Conservation (phyloP, 495 filamentous ascomycete genomes). For the Alectoria sarmentosa region DNA sequence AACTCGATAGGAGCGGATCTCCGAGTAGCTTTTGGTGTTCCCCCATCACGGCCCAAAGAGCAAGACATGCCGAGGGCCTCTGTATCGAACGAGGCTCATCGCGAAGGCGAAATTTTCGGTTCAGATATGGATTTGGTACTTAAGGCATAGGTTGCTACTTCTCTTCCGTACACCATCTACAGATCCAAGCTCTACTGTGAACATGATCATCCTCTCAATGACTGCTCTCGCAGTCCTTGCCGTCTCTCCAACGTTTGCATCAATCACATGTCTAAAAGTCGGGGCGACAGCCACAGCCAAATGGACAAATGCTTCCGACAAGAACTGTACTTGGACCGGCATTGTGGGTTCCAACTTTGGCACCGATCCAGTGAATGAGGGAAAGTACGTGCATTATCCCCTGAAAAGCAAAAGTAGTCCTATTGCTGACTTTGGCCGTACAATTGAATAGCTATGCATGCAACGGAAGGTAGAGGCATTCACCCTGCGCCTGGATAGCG, state of each 20-base stretch:
- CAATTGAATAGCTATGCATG: constrained; percentile 19
- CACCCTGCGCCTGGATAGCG: neutral
- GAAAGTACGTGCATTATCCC: constrained; percentile 13
- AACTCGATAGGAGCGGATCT: constrained; percentile 7
- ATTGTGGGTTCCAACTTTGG: constrained; percentile 25
- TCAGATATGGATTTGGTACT: neutral
- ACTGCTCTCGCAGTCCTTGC: neutral
- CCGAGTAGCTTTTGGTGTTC: neutral
- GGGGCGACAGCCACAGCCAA: constrained; percentile 16
- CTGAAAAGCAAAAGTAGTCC: neutral
- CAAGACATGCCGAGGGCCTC: neutral
- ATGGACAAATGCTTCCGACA: constrained; percentile 15
- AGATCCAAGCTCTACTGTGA: neutral
- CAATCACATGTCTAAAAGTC: constrained; percentile 18
- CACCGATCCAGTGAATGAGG: constrained; percentile 10
- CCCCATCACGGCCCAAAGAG: neutral
- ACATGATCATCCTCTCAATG: neutral
- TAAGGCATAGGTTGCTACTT: neutral
- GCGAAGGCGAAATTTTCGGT: neutral
- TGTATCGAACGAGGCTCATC: neutral
- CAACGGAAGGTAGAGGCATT: constrained; percentile 21
- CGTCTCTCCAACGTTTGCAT: constrained; percentile 1
- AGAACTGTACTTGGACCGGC: constrained; percentile 20
- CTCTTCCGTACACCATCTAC: neutral
- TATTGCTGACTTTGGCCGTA: neutral